Base-by-base conservation (phyloP, 345 rosid species). In the Pistacia integerrima region DNA sequence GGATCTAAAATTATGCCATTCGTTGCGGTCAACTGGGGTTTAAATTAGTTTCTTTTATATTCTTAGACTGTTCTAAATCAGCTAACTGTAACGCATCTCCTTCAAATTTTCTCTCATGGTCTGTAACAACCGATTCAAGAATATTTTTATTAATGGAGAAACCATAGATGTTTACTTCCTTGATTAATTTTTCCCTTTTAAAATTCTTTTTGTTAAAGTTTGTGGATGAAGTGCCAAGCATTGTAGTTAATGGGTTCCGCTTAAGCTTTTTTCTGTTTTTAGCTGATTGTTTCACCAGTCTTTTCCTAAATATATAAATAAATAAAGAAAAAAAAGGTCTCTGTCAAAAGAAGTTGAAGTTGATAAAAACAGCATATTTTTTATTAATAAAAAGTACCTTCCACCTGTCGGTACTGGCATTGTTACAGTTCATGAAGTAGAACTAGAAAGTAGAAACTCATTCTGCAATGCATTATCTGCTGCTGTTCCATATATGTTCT, bases 51-150 rank as follows among this genome's bases (percentile, higher is more conserved):
- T 67, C 49, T 76, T 76, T 84, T 80, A 74, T 78, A 70, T 79
- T 79, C 65, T 62, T 75, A 70, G 65, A 78, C 77, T 67, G 79
- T 88, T 87, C 81, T 77, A 76, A 82, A 72, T 83, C 77, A 79
- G 78, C 84, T 82, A 82, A 91, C 90, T 77, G 84, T 69, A 76
- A 73, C 84, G 82, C 86, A 7, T 80, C 79, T 76, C 38, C 72
- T 20, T n/a, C 22, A 74, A 5, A 35, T 70, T 41, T 60, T 74
- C 74, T 79, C 64, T 71, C 74, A 55, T 73, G 84, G 73, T 75
- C 78, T 81, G 83, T 85, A 82, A 85, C 90, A 74, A 85, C 70
- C 74, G 75, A 73, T 71, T 65, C 70, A 76, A 76, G 69, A 79
- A 69, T 70, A 74, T 70, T 71, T 71, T 68, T 71, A 80, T 13